Evolutionary conservation across 148 eudicot species (phyloP), one percentile per base, ranked within the genome.

Genomic region (Silene uniflora): DNA sequence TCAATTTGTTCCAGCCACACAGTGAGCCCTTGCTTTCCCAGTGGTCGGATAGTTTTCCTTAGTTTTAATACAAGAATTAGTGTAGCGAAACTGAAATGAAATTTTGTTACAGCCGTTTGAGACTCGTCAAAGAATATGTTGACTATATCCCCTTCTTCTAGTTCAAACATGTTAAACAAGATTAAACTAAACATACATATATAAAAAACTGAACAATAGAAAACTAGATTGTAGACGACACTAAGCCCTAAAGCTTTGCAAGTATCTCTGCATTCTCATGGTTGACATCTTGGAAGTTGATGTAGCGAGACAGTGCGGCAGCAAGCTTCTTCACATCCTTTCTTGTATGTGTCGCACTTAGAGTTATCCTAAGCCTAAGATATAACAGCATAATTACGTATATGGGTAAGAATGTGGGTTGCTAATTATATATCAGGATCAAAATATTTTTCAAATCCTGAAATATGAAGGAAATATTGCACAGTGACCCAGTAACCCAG

Each of bases 321-420:
- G 88, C 86, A n/a, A 93, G 86, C 79, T 85, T 87, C 82, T 81
- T 83, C 77, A 93, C 76, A 81, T 93, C 97, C 44, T 82, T 85
- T 80, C 76, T 78, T 23, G 94, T 93, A 78, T 93, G 98, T 29
- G 90, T 93, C 32, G 98, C 97, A 59, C 94, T 89, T 56, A 93
- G 77, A 44, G 97, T 88, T 24, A 93, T 81, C 81, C 98, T 83
- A 62, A 93, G 83, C 86, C 98, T 93, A 81, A 32, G 58, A 73
- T 56, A 59, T 4, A 4, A 77, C 58, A 62, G 39, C 21, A 44
- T 7, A 67, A 14, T 52, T 7, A 39, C 44, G 0, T 39, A 67
- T 29, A 52, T 16, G 11, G 18, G 74, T 42, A 10, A 71, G 72
- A 16, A 13, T 10, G 2, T 7, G 58, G 6, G 52, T 16, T 35